A percentile compares a stretch with the other conserved stretches of the same genome.
These are phyloP conservation scores for Athelia sp. DNA, from an alignment of 1,284 basidiomycete species.

Conservation along the genomic window DNA sequence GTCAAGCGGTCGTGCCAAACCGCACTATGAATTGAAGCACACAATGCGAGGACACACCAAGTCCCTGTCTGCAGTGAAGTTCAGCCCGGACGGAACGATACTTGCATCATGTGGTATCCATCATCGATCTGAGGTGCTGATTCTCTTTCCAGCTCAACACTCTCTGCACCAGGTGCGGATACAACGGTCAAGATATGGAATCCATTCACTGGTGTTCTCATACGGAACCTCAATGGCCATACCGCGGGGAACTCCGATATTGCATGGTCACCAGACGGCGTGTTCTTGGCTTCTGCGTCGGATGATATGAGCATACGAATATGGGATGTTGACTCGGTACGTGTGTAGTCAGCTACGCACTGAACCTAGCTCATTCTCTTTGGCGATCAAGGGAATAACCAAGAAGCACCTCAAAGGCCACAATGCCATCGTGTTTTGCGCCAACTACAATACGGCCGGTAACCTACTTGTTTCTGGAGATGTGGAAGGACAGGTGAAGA, in stretches of 20 bases:
- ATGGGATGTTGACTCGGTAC: conserved; percentile 78
- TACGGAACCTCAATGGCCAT: conserved; percentile 69
- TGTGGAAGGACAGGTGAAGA: conserved; percentile 87
- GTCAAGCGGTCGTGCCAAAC: conserved; percentile 40
- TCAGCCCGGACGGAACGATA: conserved; percentile 75
- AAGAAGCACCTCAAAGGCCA: conserved; percentile 75
- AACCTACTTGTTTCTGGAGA: conserved; percentile 89
- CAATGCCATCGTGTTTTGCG: conserved; percentile 85
- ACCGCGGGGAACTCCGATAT: conserved; percentile 85
- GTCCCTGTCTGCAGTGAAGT: conserved; percentile 79
- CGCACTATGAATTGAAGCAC: conserved; percentile 66
- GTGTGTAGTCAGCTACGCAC: conserved; percentile 18
- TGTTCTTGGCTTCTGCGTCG: conserved; percentile 82
- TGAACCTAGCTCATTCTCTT: conserved; percentile 2
- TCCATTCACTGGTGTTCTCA: conserved; percentile 68
- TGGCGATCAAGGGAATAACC: conserved; percentile 50
- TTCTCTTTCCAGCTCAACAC: neutral
- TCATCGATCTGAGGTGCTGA: conserved; percentile 5
- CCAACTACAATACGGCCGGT: conserved; percentile 85
- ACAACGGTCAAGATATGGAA: conserved; percentile 78
- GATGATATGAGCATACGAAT: conserved; percentile 86
- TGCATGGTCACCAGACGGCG: conserved; percentile 80
- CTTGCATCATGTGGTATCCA: conserved; percentile 74
- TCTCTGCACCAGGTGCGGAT: conserved; percentile 54
- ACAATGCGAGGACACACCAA: conserved; percentile 67